phyloP scores from a whole-genome alignment of 192 early-diverging fungal genomes.

The Linnemannia exigua region DNA sequence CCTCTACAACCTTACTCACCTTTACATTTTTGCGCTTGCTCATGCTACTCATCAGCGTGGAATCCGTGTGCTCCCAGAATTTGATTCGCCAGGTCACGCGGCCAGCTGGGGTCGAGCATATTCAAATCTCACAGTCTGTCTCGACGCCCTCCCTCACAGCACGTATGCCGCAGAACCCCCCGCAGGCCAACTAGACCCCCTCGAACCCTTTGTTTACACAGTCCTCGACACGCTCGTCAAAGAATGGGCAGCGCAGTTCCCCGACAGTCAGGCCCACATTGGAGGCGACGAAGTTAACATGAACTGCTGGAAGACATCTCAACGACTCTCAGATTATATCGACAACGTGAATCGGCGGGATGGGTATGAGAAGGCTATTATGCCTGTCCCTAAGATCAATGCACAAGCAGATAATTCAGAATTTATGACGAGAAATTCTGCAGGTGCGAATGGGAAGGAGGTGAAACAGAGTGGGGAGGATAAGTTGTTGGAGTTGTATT shows the following conservation, averaged over 20 bases:
- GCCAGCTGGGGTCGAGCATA: constrained; percentile 58
- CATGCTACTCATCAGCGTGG: constrained; percentile 65
- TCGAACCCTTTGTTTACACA: constrained; percentile 73
- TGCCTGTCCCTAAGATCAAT: constrained; percentile 9
- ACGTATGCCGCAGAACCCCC: constrained; percentile 73
- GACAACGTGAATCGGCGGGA: not conserved
- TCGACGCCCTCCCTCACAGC: constrained; percentile 64
- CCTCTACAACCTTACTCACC: not conserved
- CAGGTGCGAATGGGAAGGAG: not conserved
- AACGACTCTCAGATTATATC: constrained; percentile 57
- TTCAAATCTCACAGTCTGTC: constrained; percentile 68
- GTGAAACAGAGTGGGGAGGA: constrained; percentile 56
- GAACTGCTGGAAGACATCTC: constrained; percentile 74
- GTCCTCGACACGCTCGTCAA: constrained; percentile 75
- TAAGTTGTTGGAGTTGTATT: constrained; percentile 82
- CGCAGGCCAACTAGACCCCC: constrained; percentile 87
- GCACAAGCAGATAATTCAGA: constrained; percentile 29
- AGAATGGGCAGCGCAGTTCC: constrained; percentile 78
- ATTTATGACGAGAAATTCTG: constrained; percentile 50
- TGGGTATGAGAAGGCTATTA: constrained; percentile 22
- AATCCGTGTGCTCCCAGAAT: constrained; percentile 92
- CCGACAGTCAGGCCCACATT: constrained; percentile 81
- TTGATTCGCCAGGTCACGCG: constrained; percentile 92
- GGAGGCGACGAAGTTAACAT: constrained; percentile 85
- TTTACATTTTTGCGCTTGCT: too few species aligned